A percentile compares a stretch with the other conserved stretches of the same genome.
These are phyloP conservation scores for Linnemannia exigua DNA, from an alignment of 192 early-diverging fungal genomes.

Conservation along the genomic window DNA sequence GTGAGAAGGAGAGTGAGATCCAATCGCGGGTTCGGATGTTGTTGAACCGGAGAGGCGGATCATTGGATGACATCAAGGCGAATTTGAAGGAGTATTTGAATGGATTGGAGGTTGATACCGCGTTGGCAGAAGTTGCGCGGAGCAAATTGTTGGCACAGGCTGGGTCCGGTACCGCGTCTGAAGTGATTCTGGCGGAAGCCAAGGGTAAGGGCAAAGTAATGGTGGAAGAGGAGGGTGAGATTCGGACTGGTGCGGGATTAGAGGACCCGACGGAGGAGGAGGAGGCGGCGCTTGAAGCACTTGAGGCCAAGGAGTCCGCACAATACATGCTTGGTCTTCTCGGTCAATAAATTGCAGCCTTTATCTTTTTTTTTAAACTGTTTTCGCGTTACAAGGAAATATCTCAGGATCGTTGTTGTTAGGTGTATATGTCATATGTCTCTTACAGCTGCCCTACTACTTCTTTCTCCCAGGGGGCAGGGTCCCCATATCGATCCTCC, in stretches of 20 bases:
- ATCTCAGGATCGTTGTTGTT: too few species aligned
- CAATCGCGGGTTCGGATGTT: slow-evolving; percentile 54
- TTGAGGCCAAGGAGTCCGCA: slow-evolving; percentile 49
- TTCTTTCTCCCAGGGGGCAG: not conserved
- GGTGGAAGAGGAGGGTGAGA: slow-evolving; percentile 34
- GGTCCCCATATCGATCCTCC: not conserved
- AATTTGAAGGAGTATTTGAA: slow-evolving; percentile 57
- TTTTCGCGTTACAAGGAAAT: too few species aligned
- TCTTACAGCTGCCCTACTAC: not conserved
- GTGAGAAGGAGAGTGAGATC: slow-evolving; percentile 43
- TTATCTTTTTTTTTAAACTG: too few species aligned
- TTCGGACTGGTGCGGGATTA: not conserved
- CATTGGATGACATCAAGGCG: slow-evolving; percentile 58
- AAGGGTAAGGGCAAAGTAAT: not conserved
- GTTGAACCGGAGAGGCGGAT: slow-evolving; percentile 60
- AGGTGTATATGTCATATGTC: too few species aligned
- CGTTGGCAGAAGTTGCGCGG: slow-evolving; percentile 45
- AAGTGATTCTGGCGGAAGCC: not conserved
- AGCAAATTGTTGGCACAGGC: slow-evolving; percentile 40
- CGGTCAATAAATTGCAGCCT: not conserved
- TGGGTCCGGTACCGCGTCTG: slow-evolving; percentile 18
- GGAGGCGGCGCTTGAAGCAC: slow-evolving; percentile 34
- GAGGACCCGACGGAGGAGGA: slow-evolving; percentile 33
- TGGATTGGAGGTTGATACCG: slow-evolving; percentile 40
- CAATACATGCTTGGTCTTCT: slow-evolving; percentile 43